phyloP scores from a whole-genome alignment of 176 grass and related monocot genomes.

The Canna indica region DNA sequence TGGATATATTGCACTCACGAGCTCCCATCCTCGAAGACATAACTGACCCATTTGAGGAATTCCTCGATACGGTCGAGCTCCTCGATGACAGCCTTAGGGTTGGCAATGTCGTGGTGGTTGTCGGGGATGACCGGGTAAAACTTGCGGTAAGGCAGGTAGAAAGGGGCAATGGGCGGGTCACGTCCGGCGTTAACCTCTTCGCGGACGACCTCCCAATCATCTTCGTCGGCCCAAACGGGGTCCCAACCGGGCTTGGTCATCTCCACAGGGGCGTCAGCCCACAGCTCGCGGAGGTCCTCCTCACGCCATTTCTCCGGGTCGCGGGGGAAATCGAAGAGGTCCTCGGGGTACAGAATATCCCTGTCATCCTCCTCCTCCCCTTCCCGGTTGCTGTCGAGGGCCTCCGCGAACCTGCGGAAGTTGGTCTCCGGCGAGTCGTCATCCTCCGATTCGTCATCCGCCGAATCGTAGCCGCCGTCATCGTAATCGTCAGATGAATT shows the following conservation, averaged over 20 bases:
- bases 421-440: conserved; percentile 7
- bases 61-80: conserved; percentile 30
- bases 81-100: conserved; percentile 21
- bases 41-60: conserved; percentile 26
- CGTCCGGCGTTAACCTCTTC: neutral
- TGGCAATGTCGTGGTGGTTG: conserved; percentile 29
- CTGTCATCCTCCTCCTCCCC: conserved; percentile 10
- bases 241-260: conserved; percentile 25
- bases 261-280: conserved; percentile 22
- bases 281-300: conserved; percentile 30
- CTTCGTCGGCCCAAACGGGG: conserved; percentile 18
- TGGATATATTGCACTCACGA: conserved; percentile 9
- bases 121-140: conserved; percentile 22
- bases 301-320: conserved; percentile 35
- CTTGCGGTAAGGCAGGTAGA: conserved; percentile 28
- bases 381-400: conserved; percentile 10
- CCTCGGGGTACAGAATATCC: conserved; percentile 8
- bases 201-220: conserved; percentile 15
- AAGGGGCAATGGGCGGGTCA: conserved; percentile 20
- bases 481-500: conserved; percentile 3
- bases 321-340: conserved; percentile 26
- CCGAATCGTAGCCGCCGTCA: conserved; percentile 1
- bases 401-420: conserved; percentile 7
- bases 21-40: conserved; percentile 22
- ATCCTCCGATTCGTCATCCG: neutral